Percentiles rank a stretch among this genome's conserved stretches.
These are phyloP conservation scores for Phytopythium litorale DNA, from an alignment of 352 stramenopile species.

Conservation along the genomic window DNA sequence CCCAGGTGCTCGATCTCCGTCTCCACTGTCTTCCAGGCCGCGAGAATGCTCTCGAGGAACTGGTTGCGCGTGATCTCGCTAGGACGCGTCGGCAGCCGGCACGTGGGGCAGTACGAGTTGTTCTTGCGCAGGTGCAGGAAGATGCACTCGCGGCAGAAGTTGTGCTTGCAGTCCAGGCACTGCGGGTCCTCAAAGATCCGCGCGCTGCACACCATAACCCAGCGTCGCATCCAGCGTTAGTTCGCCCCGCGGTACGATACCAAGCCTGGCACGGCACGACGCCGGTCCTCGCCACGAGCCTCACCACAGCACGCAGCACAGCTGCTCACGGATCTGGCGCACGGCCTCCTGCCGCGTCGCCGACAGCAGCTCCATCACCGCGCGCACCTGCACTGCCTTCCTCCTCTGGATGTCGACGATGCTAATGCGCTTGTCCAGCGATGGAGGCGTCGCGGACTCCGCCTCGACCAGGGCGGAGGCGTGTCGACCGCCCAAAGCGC, in stretches of 20 bases:
- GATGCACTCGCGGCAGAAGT: constrained; percentile 81
- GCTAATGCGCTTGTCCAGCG: not conserved
- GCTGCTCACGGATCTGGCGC: constrained; percentile 77
- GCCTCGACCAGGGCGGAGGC: not conserved
- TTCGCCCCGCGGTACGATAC: not conserved
- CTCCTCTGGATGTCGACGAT: not conserved
- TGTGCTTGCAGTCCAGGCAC: constrained; percentile 87
- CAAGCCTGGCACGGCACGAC: no score
- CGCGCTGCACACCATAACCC: constrained; percentile 24
- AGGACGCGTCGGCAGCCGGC: constrained; percentile 63
- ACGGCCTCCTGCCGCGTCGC: constrained; percentile 45
- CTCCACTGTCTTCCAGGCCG: constrained; percentile 75
- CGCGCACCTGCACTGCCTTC: not conserved
- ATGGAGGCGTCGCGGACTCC: not conserved
- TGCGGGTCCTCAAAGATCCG: constrained; percentile 81
- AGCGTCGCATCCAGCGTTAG: not conserved
- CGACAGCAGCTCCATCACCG: constrained; percentile 57
- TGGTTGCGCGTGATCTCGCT: constrained; percentile 84
- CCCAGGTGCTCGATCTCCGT: constrained; percentile 40
- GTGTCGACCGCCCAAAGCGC: not conserved
- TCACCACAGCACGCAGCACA: constrained; percentile 75
- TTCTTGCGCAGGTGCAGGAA: constrained; percentile 53
- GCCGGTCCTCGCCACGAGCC: constrained; percentile 8
- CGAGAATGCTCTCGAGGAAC: constrained; percentile 81
- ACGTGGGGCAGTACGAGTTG: constrained; percentile 62